A percentile compares a stretch with the other conserved stretches of the same genome.
Conservation (phyloP, 495 filamentous ascomycete genomes). For the Penicillium argentinense region DNA sequence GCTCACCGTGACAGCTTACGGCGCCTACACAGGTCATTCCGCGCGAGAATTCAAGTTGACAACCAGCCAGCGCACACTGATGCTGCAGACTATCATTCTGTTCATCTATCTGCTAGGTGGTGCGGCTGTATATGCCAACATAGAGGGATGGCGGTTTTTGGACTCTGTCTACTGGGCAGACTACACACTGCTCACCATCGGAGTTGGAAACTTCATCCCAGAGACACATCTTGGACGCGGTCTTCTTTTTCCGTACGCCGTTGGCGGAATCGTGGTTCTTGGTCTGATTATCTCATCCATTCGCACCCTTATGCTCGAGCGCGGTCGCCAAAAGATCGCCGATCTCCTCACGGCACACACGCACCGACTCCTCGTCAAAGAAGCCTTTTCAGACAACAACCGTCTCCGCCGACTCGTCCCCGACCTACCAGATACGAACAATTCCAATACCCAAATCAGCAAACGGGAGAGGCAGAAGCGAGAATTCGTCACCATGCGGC, state of each 20-base stretch:
- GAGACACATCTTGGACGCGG: constrained; percentile 60
- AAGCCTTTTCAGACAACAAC: constrained; percentile 14
- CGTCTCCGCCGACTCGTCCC: constrained; percentile 14
- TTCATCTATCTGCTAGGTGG: constrained; percentile 74
- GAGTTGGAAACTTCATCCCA: constrained; percentile 70
- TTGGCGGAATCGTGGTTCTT: constrained; percentile 77
- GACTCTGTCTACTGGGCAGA: constrained; percentile 84
- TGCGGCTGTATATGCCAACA: constrained; percentile 63
- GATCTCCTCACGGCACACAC: constrained; percentile 71
- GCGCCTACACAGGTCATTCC: constrained; percentile 64
- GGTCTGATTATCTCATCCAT: constrained; percentile 87
- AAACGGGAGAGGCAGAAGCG: constrained; percentile 62
- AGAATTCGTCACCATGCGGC: constrained; percentile 80
- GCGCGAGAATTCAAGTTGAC: constrained; percentile 70
- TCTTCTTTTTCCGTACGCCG: constrained; percentile 75
- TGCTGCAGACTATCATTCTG: constrained; percentile 84
- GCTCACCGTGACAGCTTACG: constrained; percentile 67
- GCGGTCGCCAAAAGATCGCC: constrained; percentile 67
- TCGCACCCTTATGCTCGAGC: constrained; percentile 73
- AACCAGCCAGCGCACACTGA: constrained; percentile 73
- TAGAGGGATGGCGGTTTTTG: constrained; percentile 78
- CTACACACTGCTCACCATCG: constrained; percentile 82
- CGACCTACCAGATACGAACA: constrained; percentile 5
- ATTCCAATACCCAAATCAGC: constrained; percentile 1
- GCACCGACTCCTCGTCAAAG: constrained; percentile 52